Evolutionary conservation across 2,329 filamentous ascomycete genomes (phyloP), one percentile per base, ranked within the genome.

Genomic region (Calonectria pseudoreteaudii): DNA sequence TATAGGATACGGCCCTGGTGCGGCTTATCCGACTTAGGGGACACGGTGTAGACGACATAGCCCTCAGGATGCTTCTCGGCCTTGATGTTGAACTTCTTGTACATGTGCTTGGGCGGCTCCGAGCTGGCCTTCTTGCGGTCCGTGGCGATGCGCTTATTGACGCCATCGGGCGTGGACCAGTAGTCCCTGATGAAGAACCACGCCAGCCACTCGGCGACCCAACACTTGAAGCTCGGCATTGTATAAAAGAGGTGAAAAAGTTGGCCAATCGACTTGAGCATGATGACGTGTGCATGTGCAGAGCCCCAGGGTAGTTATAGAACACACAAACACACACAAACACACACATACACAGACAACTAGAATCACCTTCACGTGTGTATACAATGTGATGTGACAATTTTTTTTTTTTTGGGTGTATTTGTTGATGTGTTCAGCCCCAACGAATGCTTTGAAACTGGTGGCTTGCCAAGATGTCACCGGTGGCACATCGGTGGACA

Each of bases 11-110:
- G 82, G 2, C 77, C 80, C 41, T 80, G 75, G 36, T 76, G 75
- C 1, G 81, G 81, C 47, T 76, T 74, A 49, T 81, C 81, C 7
- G 82, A 80, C 72, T 83, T 82, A 67, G 82, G 80, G 4, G 80
- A 75, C n/a, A 83, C 76, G 20, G 81, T 80, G 44, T 80, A 82
- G 50, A 84, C 79, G 6, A 60, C 44, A 66, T 77, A 76, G 73
- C 58, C 76, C 75, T 65, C 68, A 16, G 75, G 64, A 14, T 78
- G 73, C 68, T 74, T 68, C 34, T 71, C 71, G n/a, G 82, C 77
- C 14, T 82, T 79, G 38, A 83, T 72, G 56, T 75, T 77, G 62
- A 82, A 80, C 26, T 78, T 62, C 36, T 72, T 77, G 74, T 80
- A 76, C 16, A 84, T 73, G 41, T 75, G 68, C 44, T 72, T 68